phyloP scores from a whole-genome alignment of 106 monocot species.

The Phalaenopsis equestris region DNA sequence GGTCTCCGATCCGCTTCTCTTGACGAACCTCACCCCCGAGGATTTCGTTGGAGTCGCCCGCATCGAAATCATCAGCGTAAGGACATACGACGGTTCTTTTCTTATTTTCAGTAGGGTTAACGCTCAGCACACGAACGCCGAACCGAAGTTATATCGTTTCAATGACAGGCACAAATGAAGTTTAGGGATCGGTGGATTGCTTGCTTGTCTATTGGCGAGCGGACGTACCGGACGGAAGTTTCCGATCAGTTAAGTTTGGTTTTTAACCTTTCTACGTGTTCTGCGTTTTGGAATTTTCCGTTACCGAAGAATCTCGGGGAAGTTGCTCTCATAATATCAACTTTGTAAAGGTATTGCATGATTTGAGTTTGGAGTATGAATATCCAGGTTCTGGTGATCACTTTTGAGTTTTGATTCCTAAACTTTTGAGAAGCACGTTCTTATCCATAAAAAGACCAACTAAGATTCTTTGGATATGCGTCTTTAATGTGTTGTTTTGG shows the following conservation, averaged over 20 bases:
- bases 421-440: background rate
- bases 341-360: background rate
- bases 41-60: constrained; percentile 72
- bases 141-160: background rate
- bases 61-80: constrained; percentile 53
- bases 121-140: background rate
- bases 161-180: constrained; percentile 68
- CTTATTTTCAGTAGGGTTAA: background rate
- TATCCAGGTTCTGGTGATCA: background rate
- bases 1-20: constrained; percentile 5
- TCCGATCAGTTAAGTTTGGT: constrained; percentile 66
- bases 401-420: background rate
- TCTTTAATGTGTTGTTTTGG: background rate
- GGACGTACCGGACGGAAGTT: constrained; percentile 60
- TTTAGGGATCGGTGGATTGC: constrained; percentile 82
- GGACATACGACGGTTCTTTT: background rate
- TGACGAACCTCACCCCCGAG: constrained; percentile 19
- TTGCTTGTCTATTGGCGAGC: constrained; percentile 71
- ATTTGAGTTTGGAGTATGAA: background rate
- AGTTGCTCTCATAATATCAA: background rate
- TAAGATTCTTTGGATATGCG: background rate
- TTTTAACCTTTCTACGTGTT: constrained; percentile 1
- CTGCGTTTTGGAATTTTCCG: background rate
- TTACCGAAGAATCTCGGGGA: background rate
- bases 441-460: background rate